phyloP scores from a whole-genome alignment of 2,329 filamentous ascomycete species.

The Kalaharituber pfeilii region DNA sequence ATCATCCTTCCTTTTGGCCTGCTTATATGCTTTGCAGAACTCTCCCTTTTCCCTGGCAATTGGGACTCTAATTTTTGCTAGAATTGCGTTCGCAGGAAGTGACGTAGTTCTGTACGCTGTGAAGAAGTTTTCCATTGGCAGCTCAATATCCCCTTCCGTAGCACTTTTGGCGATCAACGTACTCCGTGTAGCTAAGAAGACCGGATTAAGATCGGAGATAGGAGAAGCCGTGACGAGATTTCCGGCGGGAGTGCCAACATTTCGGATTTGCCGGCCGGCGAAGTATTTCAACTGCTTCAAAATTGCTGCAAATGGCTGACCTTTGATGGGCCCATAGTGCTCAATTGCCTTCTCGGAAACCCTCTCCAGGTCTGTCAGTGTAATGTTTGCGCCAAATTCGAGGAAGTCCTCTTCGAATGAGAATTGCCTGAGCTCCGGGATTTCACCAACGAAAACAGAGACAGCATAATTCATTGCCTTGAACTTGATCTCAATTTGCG shows the following conservation, averaged over 20 bases:
- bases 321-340: conserved; percentile 52
- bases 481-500: conserved; percentile 97
- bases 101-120: conserved; percentile 78
- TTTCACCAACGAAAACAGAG: conserved; percentile 86
- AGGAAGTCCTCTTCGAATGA: conserved; percentile 60
- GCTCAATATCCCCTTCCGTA: conserved; percentile 48
- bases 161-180: conserved; percentile 64
- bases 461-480: conserved; percentile 80
- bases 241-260: conserved; percentile 90
- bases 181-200: conserved; percentile 74
- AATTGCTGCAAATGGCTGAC: conserved; percentile 77
- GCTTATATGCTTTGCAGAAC: conserved; percentile 80
- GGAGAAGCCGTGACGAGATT: conserved; percentile 89
- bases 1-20: conserved; percentile 91
- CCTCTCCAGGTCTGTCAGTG: conserved; percentile 74
- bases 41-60: conserved; percentile 57
- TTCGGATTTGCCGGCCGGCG: conserved; percentile 85
- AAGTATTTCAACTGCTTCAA: conserved; percentile 91
- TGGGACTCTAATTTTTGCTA: conserved; percentile 74
- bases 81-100: conserved; percentile 62
- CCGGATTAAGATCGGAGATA: conserved; percentile 90
- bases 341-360: conserved; percentile 65
- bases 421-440: conserved; percentile 72
- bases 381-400: conserved; percentile 87
- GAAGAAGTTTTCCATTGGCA: conserved; percentile 89